Evolutionary conservation across 805 yeast genomes (phyloP), one percentile per base, ranked within the genome.

Genomic region (Ogataea wickerhamii): DNA sequence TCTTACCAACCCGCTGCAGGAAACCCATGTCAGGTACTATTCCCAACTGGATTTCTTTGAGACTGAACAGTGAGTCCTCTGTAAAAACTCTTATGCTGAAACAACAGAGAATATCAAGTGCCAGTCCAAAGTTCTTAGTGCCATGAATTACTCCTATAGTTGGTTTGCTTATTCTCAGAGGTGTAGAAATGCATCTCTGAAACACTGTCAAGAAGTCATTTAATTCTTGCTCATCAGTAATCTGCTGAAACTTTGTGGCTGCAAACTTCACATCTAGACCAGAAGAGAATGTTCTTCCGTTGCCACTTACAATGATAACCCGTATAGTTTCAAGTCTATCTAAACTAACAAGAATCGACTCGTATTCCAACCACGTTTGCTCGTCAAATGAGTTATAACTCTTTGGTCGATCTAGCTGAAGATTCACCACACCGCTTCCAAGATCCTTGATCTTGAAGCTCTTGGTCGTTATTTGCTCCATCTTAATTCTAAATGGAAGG

Each of bases 21-120:
- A 85, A 71, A 4, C 94, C 94, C 52, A 84, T 81, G 55, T 85
- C 93, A 2, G 93, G 88, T 26, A 85, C 73, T 54, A 85, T 68
- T 3, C 91, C 93, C 37, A 84, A 68, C 44, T 78, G 75, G 43
- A 83, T 77, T 60, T 84, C 94, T 40, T 82, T 74, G 40, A 85
- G 73, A 28, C 82, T 70, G 46, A 82, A 68, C 27, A 53, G 60
- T 11, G 74, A 70, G 45, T 74, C 82, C 21, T 62, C 61, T 3
- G 78, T 62, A 8, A 78, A 76, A 10, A 79, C 56, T 36, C 89
- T 70, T 18, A 84, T 73, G 12, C 78, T 69, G 20, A 73, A 68
- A 0, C 83, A 74, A 11, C 80, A 61, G 6, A 82, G 61, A 30
- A 84, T 72, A 56, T 84, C 93, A 14, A 85, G 47, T 0, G 82